Evolutionary conservation across 257 asterid species (phyloP).

Genomic region (Solanum okadae): DNA sequence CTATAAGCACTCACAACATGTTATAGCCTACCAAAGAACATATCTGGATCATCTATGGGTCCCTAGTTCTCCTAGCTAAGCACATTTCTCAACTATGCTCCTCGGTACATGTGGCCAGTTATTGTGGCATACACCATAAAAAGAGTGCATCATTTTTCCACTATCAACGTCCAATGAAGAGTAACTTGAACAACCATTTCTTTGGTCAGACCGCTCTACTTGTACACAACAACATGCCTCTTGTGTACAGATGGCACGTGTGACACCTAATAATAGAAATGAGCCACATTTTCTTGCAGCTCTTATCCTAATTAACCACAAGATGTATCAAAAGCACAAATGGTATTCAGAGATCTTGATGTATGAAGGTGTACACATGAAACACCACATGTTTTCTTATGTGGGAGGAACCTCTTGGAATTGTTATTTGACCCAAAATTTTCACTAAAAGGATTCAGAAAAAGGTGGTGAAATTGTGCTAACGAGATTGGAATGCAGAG

Average conservation of each 20-base stretch:
- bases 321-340: background rate
- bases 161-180: background rate
- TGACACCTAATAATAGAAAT: background rate
- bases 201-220: background rate
- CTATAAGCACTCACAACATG: background rate
- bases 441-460: background rate
- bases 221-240: background rate
- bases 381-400: background rate
- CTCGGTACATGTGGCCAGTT: background rate
- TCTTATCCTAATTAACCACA: background rate
- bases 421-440: background rate
- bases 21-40: background rate
- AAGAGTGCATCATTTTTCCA: background rate
- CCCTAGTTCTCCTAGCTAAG: background rate
- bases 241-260: background rate
- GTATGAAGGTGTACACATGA: background rate
- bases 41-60: background rate
- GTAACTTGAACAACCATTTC: background rate
- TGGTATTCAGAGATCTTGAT: background rate
- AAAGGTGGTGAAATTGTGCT: background rate
- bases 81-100: background rate
- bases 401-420: background rate
- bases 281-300: background rate
- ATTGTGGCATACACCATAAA: background rate
- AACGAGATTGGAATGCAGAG: background rate